phyloP scores from a whole-genome alignment of 1,284 basidiomycete genomes.

The Microbotryomycetes sp. region DNA sequence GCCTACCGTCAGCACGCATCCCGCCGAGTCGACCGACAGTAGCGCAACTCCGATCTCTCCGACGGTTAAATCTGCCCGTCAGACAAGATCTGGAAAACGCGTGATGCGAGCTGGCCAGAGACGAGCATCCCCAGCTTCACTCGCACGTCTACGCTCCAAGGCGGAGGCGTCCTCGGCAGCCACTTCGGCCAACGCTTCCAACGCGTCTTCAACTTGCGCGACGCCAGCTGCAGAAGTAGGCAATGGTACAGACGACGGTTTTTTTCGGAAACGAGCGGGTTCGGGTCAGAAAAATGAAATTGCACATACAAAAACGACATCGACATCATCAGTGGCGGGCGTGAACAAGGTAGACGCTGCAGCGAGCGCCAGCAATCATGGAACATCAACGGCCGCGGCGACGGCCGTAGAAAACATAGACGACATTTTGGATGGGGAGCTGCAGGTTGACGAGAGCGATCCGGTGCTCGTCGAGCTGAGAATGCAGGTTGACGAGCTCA shows the following conservation, averaged over 20 bases:
- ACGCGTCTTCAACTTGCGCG: conserved; percentile 3
- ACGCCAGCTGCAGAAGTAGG: background rate
- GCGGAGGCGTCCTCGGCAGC: conserved; percentile 7
- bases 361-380: background rate
- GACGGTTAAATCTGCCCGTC: background rate
- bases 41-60: background rate
- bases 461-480: conserved; percentile 61
- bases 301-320: background rate
- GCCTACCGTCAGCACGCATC: background rate
- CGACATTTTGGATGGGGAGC: conserved; percentile 2
- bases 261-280: background rate
- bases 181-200: conserved; percentile 6
- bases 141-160: conserved; percentile 20
- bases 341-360: background rate
- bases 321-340: background rate
- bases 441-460: background rate
- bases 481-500: conserved; percentile 64
- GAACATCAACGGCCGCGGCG: background rate
- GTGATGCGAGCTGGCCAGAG: conserved; percentile 33
- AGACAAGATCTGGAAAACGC: conserved; percentile 14
- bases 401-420: background rate
- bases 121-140: conserved; percentile 30
- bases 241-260: background rate
- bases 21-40: background rate
- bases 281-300: background rate